Percentiles rank a stretch among this genome's conserved stretches.
Evolutionary conservation across 1,139 yeast species (phyloP).

Genomic region (Eremothecium gossypii): DNA sequence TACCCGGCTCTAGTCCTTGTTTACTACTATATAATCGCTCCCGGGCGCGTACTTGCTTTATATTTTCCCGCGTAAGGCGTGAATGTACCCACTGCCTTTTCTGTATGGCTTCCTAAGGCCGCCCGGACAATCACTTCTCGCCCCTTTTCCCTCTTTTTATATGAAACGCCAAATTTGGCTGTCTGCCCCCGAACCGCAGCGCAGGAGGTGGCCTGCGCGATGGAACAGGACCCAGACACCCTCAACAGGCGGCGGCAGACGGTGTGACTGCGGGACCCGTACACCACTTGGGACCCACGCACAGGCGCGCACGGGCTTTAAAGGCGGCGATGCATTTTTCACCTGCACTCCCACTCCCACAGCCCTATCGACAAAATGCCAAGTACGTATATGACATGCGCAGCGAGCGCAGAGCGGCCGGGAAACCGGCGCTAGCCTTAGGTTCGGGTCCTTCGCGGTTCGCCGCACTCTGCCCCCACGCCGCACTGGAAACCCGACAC

Average conservation of each 20-base stretch:
- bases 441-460: slow-evolving; percentile 63
- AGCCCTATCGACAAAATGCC: slow-evolving; percentile 33
- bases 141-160: slow-evolving; percentile 5
- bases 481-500: slow-evolving; percentile 81
- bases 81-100: background rate
- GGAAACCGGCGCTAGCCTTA: slow-evolving; percentile 11
- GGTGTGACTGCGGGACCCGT: background rate
- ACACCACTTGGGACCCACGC: too few species aligned
- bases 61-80: too few species aligned
- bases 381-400: slow-evolving; percentile 37
- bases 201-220: background rate
- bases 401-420: background rate
- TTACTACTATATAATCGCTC: too few species aligned
- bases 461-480: background rate
- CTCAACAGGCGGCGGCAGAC: background rate
- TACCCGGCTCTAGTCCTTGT: too few species aligned
- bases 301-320: too few species aligned
- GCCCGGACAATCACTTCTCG: slow-evolving; percentile 1
- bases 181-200: background rate
- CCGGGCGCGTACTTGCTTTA: too few species aligned
- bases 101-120: background rate
- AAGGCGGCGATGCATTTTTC: too few species aligned
- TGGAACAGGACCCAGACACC: background rate
- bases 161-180: background rate
- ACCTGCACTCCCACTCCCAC: too few species aligned